A percentile compares a stretch with the other conserved stretches of the same genome.
phyloP scores from a whole-genome alignment of 106 monocot genomes.

The Dendrobium huoshanense region DNA sequence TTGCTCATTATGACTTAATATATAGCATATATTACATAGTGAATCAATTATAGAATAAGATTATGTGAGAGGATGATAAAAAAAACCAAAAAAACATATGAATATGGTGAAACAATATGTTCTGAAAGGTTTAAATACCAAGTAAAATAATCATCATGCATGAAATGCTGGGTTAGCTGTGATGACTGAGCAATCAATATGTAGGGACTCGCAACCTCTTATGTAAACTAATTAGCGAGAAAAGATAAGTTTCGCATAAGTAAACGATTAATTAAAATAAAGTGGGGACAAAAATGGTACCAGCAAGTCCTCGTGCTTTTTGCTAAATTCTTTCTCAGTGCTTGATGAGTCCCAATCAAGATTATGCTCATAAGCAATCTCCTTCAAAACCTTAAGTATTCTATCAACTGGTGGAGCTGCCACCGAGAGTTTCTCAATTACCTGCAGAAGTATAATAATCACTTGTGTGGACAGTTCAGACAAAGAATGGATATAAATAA shows the following conservation, averaged over 20 bases:
- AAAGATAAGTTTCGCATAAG: not conserved
- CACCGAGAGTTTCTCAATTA: constrained; percentile 88
- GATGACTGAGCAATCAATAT: not conserved
- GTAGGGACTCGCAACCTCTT: not conserved
- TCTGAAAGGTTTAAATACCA: not conserved
- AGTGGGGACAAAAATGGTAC: constrained; percentile 26
- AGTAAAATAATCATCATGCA: not conserved
- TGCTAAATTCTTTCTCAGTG: constrained; percentile 75
- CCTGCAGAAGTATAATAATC: constrained; percentile 27
- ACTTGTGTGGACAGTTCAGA: not conserved
- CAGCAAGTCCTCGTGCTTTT: constrained; percentile 90
- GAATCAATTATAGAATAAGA: not conserved
- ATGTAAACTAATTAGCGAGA: not conserved
- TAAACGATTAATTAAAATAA: not conserved
- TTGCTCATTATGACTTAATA: too few species aligned
- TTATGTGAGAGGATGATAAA: not conserved
- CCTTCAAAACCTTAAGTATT: constrained; percentile 57
- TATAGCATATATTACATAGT: too few species aligned
- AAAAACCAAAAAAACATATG: not conserved
- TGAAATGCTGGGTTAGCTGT: not conserved
- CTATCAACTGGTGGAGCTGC: constrained; percentile 54
- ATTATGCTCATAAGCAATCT: constrained; percentile 63
- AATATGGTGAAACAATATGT: not conserved
- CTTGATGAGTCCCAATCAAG: constrained; percentile 75
- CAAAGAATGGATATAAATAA: not conserved